These are phyloP conservation scores for Colletotrichum plurivorum DNA, from an alignment of 2,329 filamentous ascomycete species.

Conservation along the genomic window DNA sequence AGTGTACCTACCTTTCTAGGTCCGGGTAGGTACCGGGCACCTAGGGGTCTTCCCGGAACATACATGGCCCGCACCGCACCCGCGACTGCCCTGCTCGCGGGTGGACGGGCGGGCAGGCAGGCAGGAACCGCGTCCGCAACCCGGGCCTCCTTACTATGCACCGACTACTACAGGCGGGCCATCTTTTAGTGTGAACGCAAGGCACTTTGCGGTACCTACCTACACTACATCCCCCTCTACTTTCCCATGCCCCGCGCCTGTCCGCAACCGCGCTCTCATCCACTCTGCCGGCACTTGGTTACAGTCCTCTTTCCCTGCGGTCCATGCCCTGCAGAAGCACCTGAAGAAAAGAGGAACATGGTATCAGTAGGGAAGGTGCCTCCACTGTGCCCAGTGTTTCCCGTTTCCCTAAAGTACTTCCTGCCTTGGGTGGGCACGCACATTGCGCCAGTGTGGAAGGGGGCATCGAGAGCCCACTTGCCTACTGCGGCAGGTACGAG, in stretches of 20 bases:
- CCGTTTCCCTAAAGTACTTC: too few species aligned
- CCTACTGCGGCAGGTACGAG: constrained; percentile 16
- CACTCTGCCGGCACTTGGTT: not conserved
- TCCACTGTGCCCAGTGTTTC: not conserved
- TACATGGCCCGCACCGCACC: constrained; percentile 20
- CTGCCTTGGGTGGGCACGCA: too few species aligned
- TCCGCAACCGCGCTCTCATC: too few species aligned
- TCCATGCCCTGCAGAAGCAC: constrained; percentile 18
- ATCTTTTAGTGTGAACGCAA: too few species aligned
- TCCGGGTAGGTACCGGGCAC: not conserved
- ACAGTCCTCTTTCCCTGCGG: not conserved
- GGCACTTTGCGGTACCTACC: not conserved
- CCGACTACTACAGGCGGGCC: too few species aligned
- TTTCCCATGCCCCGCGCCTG: constrained; percentile 7
- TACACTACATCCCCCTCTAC: not conserved
- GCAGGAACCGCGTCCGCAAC: not conserved
- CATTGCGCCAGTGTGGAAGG: too few species aligned
- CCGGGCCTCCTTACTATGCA: not conserved
- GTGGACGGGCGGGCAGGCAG: too few species aligned
- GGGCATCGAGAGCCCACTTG: constrained; percentile 14
- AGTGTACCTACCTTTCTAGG: not conserved
- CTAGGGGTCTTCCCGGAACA: constrained; percentile 29
- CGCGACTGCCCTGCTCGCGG: too few species aligned
- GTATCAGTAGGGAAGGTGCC: not conserved
- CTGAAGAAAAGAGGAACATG: constrained; percentile 21